phyloP scores from a whole-genome alignment of 768 basidiomycete species.

The Mycena leptocephala region DNA sequence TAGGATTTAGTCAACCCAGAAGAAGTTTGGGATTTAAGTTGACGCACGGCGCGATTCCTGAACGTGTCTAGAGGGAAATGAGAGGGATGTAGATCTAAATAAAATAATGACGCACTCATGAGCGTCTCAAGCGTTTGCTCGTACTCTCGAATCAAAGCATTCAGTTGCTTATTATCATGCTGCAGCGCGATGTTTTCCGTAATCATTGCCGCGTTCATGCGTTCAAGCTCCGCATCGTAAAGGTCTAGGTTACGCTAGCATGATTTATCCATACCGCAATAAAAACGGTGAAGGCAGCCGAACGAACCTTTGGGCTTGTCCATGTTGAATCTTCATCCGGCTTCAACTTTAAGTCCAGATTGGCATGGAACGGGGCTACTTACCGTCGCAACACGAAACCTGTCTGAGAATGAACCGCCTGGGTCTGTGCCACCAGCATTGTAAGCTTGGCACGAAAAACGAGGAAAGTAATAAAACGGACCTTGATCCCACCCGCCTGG shows the following conservation, averaged over 20 bases:
- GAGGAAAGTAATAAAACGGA: constrained; percentile 50
- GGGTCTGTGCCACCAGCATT: constrained; percentile 65
- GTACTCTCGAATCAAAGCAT: constrained; percentile 93
- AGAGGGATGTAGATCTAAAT: constrained; percentile 1
- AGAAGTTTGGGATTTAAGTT: constrained; percentile 21
- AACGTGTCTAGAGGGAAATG: constrained; percentile 65
- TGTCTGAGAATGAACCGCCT: constrained; percentile 91
- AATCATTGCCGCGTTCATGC: constrained; percentile 85
- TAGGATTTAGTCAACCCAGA: constrained; percentile 1
- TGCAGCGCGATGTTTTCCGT: constrained; percentile 89
- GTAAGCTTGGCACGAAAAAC: not conserved
- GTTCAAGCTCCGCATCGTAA: constrained; percentile 92
- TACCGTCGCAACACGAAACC: constrained; percentile 93
- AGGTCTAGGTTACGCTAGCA: constrained; percentile 70
- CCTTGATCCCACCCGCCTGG: constrained; percentile 87
- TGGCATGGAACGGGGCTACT: constrained; percentile 33
- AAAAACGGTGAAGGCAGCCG: not conserved
- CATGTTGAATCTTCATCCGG: constrained; percentile 79
- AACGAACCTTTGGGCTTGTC: constrained; percentile 87
- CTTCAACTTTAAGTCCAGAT: not conserved
- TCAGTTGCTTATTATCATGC: constrained; percentile 97
- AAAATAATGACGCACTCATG: constrained; percentile 74
- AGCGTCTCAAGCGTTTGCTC: constrained; percentile 96
- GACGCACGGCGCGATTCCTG: constrained; percentile 89
- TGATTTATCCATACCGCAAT: constrained; percentile 31